Base-by-base conservation (phyloP, 2,329 filamentous ascomycete genomes). In the Exophiala dermatitidis region DNA sequence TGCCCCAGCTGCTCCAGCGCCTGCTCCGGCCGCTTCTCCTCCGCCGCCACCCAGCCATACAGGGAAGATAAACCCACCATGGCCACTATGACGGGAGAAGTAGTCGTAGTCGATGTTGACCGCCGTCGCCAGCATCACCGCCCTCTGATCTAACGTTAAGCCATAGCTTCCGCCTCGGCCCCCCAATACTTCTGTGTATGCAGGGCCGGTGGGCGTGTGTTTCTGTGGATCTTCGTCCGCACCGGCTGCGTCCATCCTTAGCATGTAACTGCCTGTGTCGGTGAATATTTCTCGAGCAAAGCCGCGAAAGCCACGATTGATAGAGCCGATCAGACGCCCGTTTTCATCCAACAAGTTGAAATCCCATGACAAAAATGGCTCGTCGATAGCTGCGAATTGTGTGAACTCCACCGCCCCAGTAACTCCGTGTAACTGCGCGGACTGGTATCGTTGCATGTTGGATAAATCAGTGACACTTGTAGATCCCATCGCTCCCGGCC, bases 91-190 rank as follows among this genome's bases (percentile, higher is more conserved):
- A 1, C 80, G 73, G 53, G 80, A 83, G 68, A 85, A 85, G 66
- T 84, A 85, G 64, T 85, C 82, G 55, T 84, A 84, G 62, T 85
- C 82, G 44, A 84, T 75, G 52, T 74, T 80, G 8, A 84, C 81
- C 4, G 82, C 82, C 0, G 81, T 83, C 6, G 82, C 81, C 5
- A 85, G 73, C 81, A 84, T 84, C 29, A 84, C 75, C 2, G 82
- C 82, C 49, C 82, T 74, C 65, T 84, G 80, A 61, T 84, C 82
- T 2, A 85, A 73, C 1, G 80, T 83, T 80, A 85, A 82, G 2
- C 78, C 79, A 1, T 70, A 69, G 10, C 52, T 58, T 12, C 40
- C 47, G 12, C 58, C 33, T 10, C 49, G 47, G 19, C 53, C 56
- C 32, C 54, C 54, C 19, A 58, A 48, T 3, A 47, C 40, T n/a